Percentiles rank a stretch among this genome's conserved stretches.
phyloP scores from a whole-genome alignment of 495 filamentous ascomycete species.

The Beverwykella pulmonaria region DNA sequence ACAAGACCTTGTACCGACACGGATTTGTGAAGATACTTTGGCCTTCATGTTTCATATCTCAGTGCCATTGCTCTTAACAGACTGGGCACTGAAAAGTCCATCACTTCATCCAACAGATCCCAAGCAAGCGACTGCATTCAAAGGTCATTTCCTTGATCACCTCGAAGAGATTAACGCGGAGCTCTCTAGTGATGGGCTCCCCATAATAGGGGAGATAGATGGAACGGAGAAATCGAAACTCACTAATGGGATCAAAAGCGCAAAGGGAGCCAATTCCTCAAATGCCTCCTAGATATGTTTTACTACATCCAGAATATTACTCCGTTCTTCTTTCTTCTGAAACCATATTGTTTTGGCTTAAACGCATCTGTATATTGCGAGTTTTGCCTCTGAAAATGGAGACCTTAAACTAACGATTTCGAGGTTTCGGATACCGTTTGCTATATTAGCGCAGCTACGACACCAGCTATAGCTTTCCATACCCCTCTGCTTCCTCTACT shows the following conservation, averaged over 20 bases:
- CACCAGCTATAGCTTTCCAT: too few relatives aligned
- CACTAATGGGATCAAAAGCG: not conserved
- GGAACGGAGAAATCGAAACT: not conserved
- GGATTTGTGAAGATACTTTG: not conserved
- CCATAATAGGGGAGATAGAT: not conserved
- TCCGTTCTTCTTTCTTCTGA: too few relatives aligned
- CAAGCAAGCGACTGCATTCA: not conserved
- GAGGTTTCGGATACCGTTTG: too few relatives aligned
- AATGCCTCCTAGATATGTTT: not conserved
- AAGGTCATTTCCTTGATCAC: conserved; percentile 6
- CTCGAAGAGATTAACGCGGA: not conserved
- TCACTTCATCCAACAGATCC: not conserved
- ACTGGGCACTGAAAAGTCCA: conserved; percentile 1
- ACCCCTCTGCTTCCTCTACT: too few relatives aligned
- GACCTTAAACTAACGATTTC: too few relatives aligned
- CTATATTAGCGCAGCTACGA: too few relatives aligned
- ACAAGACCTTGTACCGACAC: not conserved
- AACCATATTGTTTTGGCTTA: too few relatives aligned
- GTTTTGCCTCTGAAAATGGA: too few relatives aligned
- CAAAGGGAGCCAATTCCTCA: not conserved
- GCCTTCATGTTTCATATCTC: conserved; percentile 8
- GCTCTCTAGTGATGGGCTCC: not conserved
- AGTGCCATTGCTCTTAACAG: not conserved
- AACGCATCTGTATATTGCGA: too few relatives aligned
- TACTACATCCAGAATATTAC: not conserved